Base-by-base conservation (phyloP, 2,329 filamentous ascomycete genomes). In the Pestalotiopsis sp. region DNA sequence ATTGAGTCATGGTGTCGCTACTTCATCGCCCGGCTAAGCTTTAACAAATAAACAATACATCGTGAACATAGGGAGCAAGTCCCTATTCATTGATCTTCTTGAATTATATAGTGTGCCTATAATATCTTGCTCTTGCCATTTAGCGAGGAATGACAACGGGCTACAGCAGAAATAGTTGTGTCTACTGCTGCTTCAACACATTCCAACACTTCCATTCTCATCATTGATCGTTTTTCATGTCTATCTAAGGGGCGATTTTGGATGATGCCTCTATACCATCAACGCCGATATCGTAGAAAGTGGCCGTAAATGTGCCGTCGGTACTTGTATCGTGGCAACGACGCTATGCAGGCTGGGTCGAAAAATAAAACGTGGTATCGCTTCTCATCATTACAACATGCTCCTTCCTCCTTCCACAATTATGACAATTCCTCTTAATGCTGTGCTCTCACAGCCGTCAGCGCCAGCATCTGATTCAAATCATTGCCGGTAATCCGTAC, bases 41-140 rank as follows among this genome's bases (percentile, higher is more conserved):
- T 13, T 36, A 4, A 27, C 5, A n/a, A 59, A 59, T 9, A 59
- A 9, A 27, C 23, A 27, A n/a, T 59, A 6, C 14, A 59, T 59
- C 20, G 23, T 23, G 17, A 23, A 12, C 23, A 9, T 13, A 36
- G 20, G 23, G 23, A 14, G 23, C 59, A 13, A 12, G 6, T 9
- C 38, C n/a, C 14, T 3, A 12, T 41, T 14, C 31, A 52, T 36
- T 57, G 6, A 12, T 39, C 64, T 39, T 49, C 5, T 45, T 23
- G 71, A 69, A 72, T 74, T 74, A 72, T 74, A 72, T 70, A 68
- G 64, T 74, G 71, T 65, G 71, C 74, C 74, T 71, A 75, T 74
- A 69, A 20, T 71, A 69, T 65, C 73, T 71, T 65, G 62, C 55
- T 57, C 55, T 68, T 66, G 57, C 45, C 64, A 68, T 61, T 57